Evolutionary conservation across 2,329 filamentous ascomycete genomes (phyloP).

Genomic region (Seiridium cupressi): DNA sequence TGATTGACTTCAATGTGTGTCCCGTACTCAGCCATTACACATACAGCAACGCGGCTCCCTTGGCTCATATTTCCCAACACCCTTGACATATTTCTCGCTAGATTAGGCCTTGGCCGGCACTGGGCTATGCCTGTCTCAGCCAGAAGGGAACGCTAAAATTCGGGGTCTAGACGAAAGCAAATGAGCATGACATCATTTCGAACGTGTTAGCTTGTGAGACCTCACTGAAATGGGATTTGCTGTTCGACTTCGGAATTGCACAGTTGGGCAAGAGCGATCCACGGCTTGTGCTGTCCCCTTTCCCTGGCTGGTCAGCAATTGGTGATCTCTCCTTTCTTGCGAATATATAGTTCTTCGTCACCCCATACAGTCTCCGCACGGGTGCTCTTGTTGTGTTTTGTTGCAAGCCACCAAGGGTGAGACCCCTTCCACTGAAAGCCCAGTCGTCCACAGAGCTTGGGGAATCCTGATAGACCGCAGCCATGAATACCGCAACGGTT

Average conservation of each 20-base stretch:
- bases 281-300: neutral
- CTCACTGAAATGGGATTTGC: neutral
- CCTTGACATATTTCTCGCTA: no score
- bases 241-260: neutral
- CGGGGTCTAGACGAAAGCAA: neutral
- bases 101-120: no score
- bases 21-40: no score
- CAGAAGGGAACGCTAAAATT: neutral
- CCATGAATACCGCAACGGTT: conserved; percentile 70
- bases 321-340: no score
- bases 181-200: conserved; percentile 2
- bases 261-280: neutral
- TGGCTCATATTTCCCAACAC: no score
- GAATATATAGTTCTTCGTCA: no score
- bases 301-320: neutral
- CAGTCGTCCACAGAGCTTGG: neutral
- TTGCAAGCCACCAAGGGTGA: no score
- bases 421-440: no score
- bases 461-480: neutral
- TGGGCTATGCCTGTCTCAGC: neutral
- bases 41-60: no score
- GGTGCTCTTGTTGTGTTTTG: no score
- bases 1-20: no score
- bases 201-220: conserved; percentile 1
- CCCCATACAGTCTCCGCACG: no score